Percentiles rank a stretch among this genome's conserved stretches.
Evolutionary conservation across 192 early-diverging fungal species (phyloP).

Genomic region (Coemansia sp.): DNA sequence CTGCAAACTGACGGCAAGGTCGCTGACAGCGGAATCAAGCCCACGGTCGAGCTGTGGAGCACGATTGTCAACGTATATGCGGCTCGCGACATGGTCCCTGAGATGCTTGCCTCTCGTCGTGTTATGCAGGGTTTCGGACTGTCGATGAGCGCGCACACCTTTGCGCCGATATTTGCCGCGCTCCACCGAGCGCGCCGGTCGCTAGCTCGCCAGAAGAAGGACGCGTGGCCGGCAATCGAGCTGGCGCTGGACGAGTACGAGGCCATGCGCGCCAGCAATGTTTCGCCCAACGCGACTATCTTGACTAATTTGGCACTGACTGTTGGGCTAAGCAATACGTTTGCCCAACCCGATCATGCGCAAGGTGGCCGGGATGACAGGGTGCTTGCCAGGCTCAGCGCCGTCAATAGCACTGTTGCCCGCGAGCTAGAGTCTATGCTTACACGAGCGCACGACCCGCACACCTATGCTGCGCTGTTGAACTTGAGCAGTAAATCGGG

Average conservation of each 20-base stretch:
- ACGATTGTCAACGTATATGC: slow-evolving; percentile 33
- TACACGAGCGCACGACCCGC: slow-evolving; percentile 16
- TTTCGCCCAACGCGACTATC: slow-evolving; percentile 20
- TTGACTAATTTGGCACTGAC: slow-evolving; percentile 38
- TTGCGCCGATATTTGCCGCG: slow-evolving; percentile 37
- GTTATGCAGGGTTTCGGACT: slow-evolving; percentile 26
- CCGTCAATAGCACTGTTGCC: slow-evolving; percentile 7
- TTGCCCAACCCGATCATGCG: background rate
- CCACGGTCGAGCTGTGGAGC: slow-evolving; percentile 31
- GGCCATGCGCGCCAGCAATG: slow-evolving; percentile 15
- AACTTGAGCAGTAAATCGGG: slow-evolving; percentile 13
- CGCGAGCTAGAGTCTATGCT: slow-evolving; percentile 28
- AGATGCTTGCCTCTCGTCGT: slow-evolving; percentile 26
- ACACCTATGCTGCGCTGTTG: slow-evolving; percentile 30
- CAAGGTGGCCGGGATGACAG: background rate
- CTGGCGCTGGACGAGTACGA: slow-evolving; percentile 32
- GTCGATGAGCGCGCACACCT: slow-evolving; percentile 11
- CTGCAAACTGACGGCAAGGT: background rate
- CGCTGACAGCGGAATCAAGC: slow-evolving; percentile 7
- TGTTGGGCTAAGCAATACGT: slow-evolving; percentile 23
- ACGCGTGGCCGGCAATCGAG: slow-evolving; percentile 13
- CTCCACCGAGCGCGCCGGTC: slow-evolving; percentile 24
- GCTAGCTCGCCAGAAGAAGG: slow-evolving; percentile 5
- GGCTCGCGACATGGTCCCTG: slow-evolving; percentile 30
- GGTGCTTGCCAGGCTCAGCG: background rate